These are phyloP conservation scores for Xylaria sp. DNA, from an alignment of 2,329 filamentous ascomycete species.

Conservation along the genomic window DNA sequence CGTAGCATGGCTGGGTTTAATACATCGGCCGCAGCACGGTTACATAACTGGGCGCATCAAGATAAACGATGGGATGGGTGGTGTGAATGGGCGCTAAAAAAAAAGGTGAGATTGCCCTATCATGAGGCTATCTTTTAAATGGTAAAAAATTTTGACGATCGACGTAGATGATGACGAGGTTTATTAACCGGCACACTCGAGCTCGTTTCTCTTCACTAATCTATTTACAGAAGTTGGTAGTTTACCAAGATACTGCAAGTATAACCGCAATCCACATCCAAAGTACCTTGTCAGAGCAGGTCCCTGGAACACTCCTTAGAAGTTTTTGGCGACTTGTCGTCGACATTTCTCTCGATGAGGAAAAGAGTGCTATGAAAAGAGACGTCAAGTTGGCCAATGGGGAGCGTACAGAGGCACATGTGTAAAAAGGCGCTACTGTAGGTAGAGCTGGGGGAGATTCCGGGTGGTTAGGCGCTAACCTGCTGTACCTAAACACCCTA, in stretches of 20 bases:
- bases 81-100: background rate
- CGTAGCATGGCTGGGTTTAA: slow-evolving; percentile 7
- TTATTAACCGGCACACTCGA: background rate
- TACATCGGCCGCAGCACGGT: slow-evolving; percentile 26
- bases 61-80: slow-evolving; percentile 4
- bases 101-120: background rate
- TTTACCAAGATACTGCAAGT: slow-evolving; percentile 18
- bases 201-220: background rate
- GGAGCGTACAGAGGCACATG: slow-evolving; percentile 6
- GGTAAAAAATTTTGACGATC: too few species aligned
- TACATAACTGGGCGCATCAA: slow-evolving; percentile 28
- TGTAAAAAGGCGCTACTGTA: slow-evolving; percentile 7
- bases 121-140: background rate
- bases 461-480: background rate
- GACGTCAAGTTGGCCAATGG: background rate
- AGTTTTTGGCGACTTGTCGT: background rate
- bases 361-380: background rate
- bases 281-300: background rate
- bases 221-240: background rate
- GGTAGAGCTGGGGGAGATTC: slow-evolving; percentile 9
- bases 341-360: slow-evolving; percentile 6
- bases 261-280: slow-evolving; percentile 9
- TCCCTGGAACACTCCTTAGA: background rate
- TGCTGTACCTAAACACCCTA: background rate
- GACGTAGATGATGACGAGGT: too few species aligned